These are phyloP conservation scores for Xanthoconium purpureum DNA, from an alignment of 768 basidiomycete species.

Conservation along the genomic window DNA sequence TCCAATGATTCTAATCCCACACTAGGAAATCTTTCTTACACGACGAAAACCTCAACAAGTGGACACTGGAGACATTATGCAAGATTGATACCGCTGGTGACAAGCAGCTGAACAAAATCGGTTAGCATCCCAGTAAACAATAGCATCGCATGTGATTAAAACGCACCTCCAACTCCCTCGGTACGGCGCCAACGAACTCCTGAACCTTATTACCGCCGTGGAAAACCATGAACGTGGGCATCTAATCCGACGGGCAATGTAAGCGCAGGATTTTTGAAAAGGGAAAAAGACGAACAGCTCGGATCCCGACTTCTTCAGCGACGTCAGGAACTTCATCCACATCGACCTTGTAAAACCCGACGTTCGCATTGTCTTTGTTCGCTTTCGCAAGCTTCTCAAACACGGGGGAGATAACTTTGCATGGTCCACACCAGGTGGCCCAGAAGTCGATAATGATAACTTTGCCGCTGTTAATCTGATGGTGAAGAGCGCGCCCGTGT, in stretches of 20 bases:
- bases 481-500: no score
- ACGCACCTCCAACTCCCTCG: neutral
- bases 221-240: constrained; percentile 21
- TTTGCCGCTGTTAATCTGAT: constrained; percentile 3
- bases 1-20: neutral
- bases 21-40: neutral
- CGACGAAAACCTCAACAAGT: no score
- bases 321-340: constrained; percentile 54
- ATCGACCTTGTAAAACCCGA: constrained; percentile 72
- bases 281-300: constrained; percentile 43
- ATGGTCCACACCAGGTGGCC: constrained; percentile 21
- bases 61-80: no score
- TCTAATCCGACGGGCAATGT: constrained; percentile 2
- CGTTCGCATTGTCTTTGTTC: constrained; percentile 12
- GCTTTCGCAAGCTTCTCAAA: constrained; percentile 2
- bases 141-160: neutral
- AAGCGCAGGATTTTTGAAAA: neutral
- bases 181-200: constrained; percentile 5
- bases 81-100: neutral
- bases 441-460: constrained; percentile 21
- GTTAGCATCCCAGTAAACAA: neutral
- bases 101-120: neutral
- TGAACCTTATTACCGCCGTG: neutral
- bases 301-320: constrained; percentile 48
- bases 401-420: constrained; percentile 10